A percentile compares a stretch with the other conserved stretches of the same genome.
These are phyloP conservation scores for Phytopythium montanum DNA, from an alignment of 352 stramenopile species.

Conservation along the genomic window DNA sequence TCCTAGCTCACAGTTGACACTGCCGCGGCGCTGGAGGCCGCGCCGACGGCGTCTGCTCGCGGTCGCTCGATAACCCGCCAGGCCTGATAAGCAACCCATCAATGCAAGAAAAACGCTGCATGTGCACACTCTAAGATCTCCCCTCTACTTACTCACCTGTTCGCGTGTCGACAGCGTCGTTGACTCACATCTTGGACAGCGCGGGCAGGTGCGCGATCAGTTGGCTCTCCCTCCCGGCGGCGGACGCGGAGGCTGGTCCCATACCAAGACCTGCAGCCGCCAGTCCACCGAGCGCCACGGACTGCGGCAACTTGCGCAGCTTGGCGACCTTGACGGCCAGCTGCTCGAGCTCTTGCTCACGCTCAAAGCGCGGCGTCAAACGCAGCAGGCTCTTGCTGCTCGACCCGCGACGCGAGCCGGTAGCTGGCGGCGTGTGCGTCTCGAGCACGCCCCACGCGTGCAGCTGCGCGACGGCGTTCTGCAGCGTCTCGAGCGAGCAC, in stretches of 20 bases:
- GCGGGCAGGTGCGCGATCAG: constrained; percentile 61
- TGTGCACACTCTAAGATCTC: not conserved
- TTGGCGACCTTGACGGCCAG: constrained; percentile 59
- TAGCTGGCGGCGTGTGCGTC: constrained; percentile 19
- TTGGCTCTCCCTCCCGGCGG: constrained; percentile 43
- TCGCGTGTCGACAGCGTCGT: not conserved
- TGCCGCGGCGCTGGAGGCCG: too few relatives aligned
- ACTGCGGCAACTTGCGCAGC: constrained; percentile 69
- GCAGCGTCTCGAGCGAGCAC: constrained; percentile 79
- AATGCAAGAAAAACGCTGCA: constrained; percentile 7
- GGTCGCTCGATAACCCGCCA: not conserved
- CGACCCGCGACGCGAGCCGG: not conserved
- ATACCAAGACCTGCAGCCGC: constrained; percentile 1
- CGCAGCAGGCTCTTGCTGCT: constrained; percentile 18
- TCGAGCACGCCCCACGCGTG: constrained; percentile 66
- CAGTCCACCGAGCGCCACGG: constrained; percentile 22
- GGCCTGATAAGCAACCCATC: constrained; percentile 1
- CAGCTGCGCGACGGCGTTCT: constrained; percentile 70
- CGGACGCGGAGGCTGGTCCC: not conserved
- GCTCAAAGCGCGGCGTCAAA: constrained; percentile 37
- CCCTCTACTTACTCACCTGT: not conserved
- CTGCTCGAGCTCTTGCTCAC: constrained; percentile 55
- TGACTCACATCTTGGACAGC: constrained; percentile 52
- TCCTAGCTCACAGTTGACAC: not conserved
- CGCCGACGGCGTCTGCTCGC: not conserved